These are phyloP conservation scores for Colletotrichum zoysiae DNA, from an alignment of 2,329 filamentous ascomycete genomes.

Conservation along the genomic window DNA sequence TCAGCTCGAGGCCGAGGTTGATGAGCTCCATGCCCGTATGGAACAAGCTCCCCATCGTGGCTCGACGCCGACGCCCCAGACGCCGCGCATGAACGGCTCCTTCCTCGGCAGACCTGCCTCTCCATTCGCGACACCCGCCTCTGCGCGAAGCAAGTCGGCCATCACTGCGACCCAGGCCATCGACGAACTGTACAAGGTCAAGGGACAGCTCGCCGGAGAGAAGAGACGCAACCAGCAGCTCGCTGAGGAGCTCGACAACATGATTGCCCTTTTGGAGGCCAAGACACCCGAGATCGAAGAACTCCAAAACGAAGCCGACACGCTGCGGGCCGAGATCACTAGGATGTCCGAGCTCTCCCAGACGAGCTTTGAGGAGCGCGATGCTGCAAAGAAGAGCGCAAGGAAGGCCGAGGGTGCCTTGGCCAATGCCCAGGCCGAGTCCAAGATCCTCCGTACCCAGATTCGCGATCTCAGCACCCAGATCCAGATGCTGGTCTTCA, in stretches of 20 bases:
- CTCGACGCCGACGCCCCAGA: constrained; percentile 70
- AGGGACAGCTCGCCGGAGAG: constrained; percentile 80
- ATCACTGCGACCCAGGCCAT: constrained; percentile 73
- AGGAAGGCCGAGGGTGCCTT: constrained; percentile 84
- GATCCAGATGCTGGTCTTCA: constrained; percentile 90
- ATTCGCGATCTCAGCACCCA: constrained; percentile 91
- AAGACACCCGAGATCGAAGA: constrained; percentile 92
- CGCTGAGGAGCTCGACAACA: constrained; percentile 82
- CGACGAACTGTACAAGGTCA: constrained; percentile 74
- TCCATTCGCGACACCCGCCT: constrained; percentile 72
- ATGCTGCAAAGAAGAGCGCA: constrained; percentile 80
- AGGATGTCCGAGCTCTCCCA: constrained; percentile 90
- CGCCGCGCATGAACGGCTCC: constrained; percentile 71
- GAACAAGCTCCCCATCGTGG: constrained; percentile 58
- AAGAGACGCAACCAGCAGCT: constrained; percentile 81
- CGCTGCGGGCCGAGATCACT: constrained; percentile 82
- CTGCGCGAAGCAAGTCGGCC: constrained; percentile 66
- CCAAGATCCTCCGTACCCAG: constrained; percentile 85
- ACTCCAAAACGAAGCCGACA: constrained; percentile 82
- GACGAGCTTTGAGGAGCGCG: constrained; percentile 83
- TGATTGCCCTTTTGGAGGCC: constrained; percentile 86
- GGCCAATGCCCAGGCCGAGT: constrained; percentile 73
- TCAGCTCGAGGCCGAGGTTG: constrained; percentile 66
- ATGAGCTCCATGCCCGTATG: constrained; percentile 63
- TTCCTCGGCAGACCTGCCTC: constrained; percentile 66